Base-by-base conservation (phyloP, 23 red algal genomes). In the Chondrus crispus region DNA sequence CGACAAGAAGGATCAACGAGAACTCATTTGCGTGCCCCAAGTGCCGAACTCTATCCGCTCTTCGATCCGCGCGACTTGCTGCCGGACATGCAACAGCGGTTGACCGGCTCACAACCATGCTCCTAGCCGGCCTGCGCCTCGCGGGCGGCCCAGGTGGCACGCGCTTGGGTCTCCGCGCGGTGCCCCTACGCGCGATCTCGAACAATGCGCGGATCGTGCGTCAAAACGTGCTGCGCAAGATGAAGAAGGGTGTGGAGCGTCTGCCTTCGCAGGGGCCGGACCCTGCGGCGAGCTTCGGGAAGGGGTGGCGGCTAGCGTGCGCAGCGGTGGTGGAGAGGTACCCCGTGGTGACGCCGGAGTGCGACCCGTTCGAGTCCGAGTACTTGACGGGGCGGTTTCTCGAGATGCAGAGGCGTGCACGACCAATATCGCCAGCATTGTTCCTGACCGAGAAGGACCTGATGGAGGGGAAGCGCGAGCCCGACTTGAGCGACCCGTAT, bases 321-420 rank as follows among this genome's bases (percentile, higher is more conserved):
- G 95, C 95, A 18, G 86, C 90, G 39, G 68, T 97, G 28, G 40
- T 93, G 8, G 95, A 97, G 85, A 83, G 95, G 19, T 85, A 85
- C 55, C 95, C 95, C 47, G 87, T 93, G 10, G 76, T 97, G 52
- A 84, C 88, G 10, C 95, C 95, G 29, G 54, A 89, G 48, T 90
- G 68, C 11, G 47, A 88, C 68, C 73, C 85, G 33, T 84, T 93
- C 43, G 95, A 97, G 71, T 32, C 18, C 19, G 22, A 76, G 39
- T 97, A 89, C 55, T 45, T 68, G 13, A 37, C 45, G 69, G 77
- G 66, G 12, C 80, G 82, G 0, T 78, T 96, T 62, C 69, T 88
- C 47, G 78, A 60, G 20, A 46, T 38, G 49, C 85, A 75, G 77
- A 50, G 39, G 32, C 41, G 62, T 29, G 88, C 88, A 2, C 88